These are phyloP conservation scores for apple (Malus domestica) DNA, from an alignment of 306 rosid genomes.

Conservation along the genomic window DNA sequence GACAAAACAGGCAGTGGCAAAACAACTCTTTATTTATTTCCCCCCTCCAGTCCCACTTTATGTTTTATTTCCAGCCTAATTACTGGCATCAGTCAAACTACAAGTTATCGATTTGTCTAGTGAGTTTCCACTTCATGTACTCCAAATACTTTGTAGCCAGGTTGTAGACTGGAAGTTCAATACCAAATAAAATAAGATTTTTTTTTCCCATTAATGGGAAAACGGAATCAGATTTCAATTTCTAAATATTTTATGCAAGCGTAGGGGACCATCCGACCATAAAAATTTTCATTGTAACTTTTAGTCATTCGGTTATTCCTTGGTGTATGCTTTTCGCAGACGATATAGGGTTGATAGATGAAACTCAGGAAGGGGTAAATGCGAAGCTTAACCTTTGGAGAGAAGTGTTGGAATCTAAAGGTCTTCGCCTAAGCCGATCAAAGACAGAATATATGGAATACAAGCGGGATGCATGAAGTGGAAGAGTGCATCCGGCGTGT, in stretches of 20 bases:
- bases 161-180: background rate
- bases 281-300: background rate
- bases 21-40: too few species aligned
- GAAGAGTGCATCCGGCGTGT: too few species aligned
- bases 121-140: background rate
- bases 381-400: too few species aligned
- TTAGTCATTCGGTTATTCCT: background rate
- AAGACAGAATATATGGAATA: too few species aligned
- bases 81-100: background rate
- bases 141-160: background rate
- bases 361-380: too few species aligned
- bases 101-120: background rate
- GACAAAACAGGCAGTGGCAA: background rate
- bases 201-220: too few species aligned
- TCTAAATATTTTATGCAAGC: background rate
- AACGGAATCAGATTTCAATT: background rate
- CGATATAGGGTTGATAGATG: too few species aligned
- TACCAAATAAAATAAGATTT: background rate
- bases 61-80: background rate
- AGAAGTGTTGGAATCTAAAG: too few species aligned
- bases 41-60: background rate
- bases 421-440: too few species aligned
- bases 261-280: background rate
- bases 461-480: too few species aligned
- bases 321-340: too few species aligned